phyloP scores from a whole-genome alignment of 108 stramenopile species.

The Chaetoceros muelleri region DNA sequence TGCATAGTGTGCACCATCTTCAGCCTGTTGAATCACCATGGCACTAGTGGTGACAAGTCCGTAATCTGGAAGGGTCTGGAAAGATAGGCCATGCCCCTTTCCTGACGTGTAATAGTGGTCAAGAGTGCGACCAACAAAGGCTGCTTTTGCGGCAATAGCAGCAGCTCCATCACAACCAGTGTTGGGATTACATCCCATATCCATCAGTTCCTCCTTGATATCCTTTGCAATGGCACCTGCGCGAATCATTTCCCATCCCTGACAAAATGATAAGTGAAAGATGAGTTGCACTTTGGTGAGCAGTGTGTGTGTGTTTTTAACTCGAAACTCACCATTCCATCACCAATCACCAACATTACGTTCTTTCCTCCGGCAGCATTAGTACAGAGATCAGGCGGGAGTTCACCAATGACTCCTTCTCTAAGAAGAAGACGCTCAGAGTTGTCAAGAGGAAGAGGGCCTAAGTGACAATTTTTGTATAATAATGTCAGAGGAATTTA shows the following conservation, averaged over 20 bases:
- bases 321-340: constrained; percentile 36
- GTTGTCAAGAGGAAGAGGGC: constrained; percentile 12
- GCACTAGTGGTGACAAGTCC: constrained; percentile 26
- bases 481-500: too few relatives aligned
- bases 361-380: constrained; percentile 22
- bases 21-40: constrained; percentile 25
- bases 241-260: constrained; percentile 41
- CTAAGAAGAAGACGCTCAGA: constrained; percentile 30
- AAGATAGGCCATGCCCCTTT: constrained; percentile 31
- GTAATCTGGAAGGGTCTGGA: constrained; percentile 25
- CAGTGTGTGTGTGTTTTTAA: too few relatives aligned
- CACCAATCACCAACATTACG: constrained; percentile 47
- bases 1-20: constrained; percentile 37
- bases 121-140: constrained; percentile 31
- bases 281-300: too few relatives aligned
- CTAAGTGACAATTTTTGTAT: background rate
- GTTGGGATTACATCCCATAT: constrained; percentile 27
- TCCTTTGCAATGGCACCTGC: constrained; percentile 40
- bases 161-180: constrained; percentile 21
- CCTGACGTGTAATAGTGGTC: constrained; percentile 47
- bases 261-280: too few relatives aligned
- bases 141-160: constrained; percentile 15
- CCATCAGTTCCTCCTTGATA: constrained; percentile 29
- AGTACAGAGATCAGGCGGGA: constrained; percentile 20
- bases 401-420: constrained; percentile 28